These are phyloP conservation scores for Starmerella sirachaensis DNA, from an alignment of 805 yeast genomes.

Conservation along the genomic window DNA sequence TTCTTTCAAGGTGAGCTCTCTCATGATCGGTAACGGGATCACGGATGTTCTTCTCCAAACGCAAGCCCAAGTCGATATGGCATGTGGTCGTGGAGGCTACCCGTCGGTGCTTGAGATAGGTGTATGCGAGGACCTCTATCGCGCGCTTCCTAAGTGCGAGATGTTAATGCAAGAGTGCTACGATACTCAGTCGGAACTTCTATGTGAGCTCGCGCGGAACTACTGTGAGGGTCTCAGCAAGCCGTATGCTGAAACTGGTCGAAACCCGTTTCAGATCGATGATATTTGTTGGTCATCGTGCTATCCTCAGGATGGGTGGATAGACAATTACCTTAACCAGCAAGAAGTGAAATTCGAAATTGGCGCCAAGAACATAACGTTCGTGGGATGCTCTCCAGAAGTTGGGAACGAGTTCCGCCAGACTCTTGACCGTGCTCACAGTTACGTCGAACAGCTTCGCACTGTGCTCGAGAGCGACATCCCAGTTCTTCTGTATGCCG, in stretches of 20 bases:
- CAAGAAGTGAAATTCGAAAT: conserved; percentile 63
- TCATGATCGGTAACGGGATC: conserved; percentile 84
- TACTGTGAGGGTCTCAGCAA: conserved; percentile 76
- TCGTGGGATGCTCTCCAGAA: conserved; percentile 55
- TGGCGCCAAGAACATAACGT: conserved; percentile 69
- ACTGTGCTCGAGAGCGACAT: conserved; percentile 57
- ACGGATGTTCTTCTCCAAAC: conserved; percentile 75
- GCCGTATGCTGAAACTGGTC: conserved; percentile 73
- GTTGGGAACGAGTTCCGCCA: conserved; percentile 70
- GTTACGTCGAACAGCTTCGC: conserved; percentile 60
- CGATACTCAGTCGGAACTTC: conserved; percentile 54
- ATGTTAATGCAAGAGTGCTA: conserved; percentile 65
- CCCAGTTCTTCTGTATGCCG: conserved; percentile 83
- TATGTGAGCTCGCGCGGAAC: conserved; percentile 71
- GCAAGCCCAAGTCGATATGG: conserved; percentile 79
- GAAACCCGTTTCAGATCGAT: conserved; percentile 84
- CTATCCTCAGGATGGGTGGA: conserved; percentile 60
- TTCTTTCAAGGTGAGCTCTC: conserved; percentile 53
- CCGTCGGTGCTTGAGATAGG: conserved; percentile 56
- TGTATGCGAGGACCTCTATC: conserved; percentile 54
- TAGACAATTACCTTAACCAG: conserved; percentile 66
- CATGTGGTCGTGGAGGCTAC: conserved; percentile 76
- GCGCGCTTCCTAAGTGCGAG: conserved; percentile 36
- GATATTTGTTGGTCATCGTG: conserved; percentile 52
- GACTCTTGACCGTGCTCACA: conserved; percentile 90